Base-by-base conservation (phyloP, 495 filamentous ascomycete genomes). In the Terfezia boudieri region DNA sequence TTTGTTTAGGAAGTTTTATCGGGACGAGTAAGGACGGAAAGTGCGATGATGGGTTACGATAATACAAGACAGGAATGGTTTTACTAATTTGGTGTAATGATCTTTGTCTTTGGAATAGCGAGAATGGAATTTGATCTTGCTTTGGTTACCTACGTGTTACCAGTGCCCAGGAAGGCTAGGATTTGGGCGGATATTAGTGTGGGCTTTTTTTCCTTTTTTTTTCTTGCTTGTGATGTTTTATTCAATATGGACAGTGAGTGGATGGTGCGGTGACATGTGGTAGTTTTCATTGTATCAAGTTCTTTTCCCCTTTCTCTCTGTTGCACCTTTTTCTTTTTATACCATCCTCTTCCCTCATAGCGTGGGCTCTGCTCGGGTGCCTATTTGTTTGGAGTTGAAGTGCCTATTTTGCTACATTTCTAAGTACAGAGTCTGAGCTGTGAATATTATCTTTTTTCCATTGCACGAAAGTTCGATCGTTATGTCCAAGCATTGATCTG, bases 1-100 rank as follows among this genome's bases (percentile, higher is more conserved):
- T 67, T 73, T 98, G 53, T 94, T 95, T 73, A 87, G 86, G 76
- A 98, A 98, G 71, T 98, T 98, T 70, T 98, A 96, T 66, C 72
- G 80, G 55, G 83, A 83, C 55, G 77, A 82, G 63, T 80, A 81
- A 76, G 59, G 26, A 32, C 2, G 26, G 26, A 32, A 32, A 5
- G 26, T 32, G 26, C 26, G 26, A 73, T 73, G 49, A 58, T 59
- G 53, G 57, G 67, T 37, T 62, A 53, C 22, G 9, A 17, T 9
- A 53, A 10, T 22, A 53, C 51, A 9, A 17, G 36, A 9, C 17
- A 7, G 26, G 7, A 7, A 32, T 32, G 26, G 26, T 10, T 50
- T 14, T 50, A 37, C 23, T 26, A 11, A 17, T 12, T 53, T 20
- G 20, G 20, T 11, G 36, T 53, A 36, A 37, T 43, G 53, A 16